Base-by-base conservation (phyloP, 768 basidiomycete species). In the Pleurotus sapidus region DNA sequence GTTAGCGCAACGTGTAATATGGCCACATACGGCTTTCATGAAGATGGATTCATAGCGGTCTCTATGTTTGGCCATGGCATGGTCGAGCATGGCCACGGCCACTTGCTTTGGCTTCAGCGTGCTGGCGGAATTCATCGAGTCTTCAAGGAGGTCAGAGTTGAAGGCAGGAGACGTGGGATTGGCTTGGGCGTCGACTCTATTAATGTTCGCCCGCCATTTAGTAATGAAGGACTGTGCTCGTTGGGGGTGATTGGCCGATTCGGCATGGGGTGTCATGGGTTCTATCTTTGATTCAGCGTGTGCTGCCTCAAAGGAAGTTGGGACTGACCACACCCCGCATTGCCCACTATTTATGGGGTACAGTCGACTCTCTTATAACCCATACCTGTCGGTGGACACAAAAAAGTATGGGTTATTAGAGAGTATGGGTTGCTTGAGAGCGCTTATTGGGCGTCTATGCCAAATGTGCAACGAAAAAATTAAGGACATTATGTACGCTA, bases 41-140 rank as follows among this genome's bases (percentile, higher is more conserved):
- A 91, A 89, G 1, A 84, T 67, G 37, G 73, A 76, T 49, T 85
- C 82, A 57, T 76, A 79, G 2, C 85, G 82, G 43, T 85, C 84
- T 46, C 74, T 77, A 65, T 90, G 89, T 68, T 90, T 91, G 11
- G 66, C 67, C 23, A 88, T 74, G 42, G 80, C 86, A 47, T 72
- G 64, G 61, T 86, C 74, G 59, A 91, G 75, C 69, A 89, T 76
- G 50, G 68, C 67, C 7, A 71, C 75, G 25, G 88, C 82, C 27
- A 88, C 86, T 66, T 84, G 74, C 7, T 74, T 72, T 39, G 86
- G 86, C 61, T 73, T 81, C 63, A 88, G 75, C 38, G 85, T 88
- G 59, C 70, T 72, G 25, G 61, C 59, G 46, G 61, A 43, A 54
- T 67, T 67, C 27, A 54, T 56, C 30, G 55, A 25, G n/a, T 37